Percentiles rank a stretch among this genome's conserved stretches.
Conservation (phyloP, 2,329 filamentous ascomycete genomes). For the Graphilbum ipis-grandicollis region DNA sequence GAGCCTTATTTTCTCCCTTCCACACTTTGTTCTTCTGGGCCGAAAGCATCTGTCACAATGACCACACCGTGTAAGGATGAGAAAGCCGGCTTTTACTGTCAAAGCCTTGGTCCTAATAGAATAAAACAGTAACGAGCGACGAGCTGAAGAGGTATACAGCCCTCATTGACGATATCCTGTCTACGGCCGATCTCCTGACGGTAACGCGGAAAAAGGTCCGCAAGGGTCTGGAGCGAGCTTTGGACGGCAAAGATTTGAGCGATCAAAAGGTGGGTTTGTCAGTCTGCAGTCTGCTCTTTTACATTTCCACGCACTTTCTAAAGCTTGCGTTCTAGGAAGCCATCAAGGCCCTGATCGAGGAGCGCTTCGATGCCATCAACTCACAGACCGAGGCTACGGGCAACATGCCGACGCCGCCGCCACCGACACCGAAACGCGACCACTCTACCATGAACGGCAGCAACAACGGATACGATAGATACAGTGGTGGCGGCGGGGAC, state of each 20-base stretch:
- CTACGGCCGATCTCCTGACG: conserved; percentile 40
- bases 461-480: conserved; percentile 14
- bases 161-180: conserved; percentile 43
- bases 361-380: conserved; percentile 55
- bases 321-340: conserved; percentile 31
- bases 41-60: conserved; percentile 2
- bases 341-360: conserved; percentile 56
- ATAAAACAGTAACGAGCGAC: conserved; percentile 32
- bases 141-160: conserved; percentile 35
- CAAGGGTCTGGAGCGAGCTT: conserved; percentile 32
- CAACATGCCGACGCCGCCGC: conserved; percentile 26
- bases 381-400: conserved; percentile 27
- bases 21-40: too few species aligned
- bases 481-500: conserved; percentile 10
- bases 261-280: conserved; percentile 42
- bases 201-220: conserved; percentile 47
- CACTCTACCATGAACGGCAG: conserved; percentile 14
- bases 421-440: conserved; percentile 19
- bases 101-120: too few species aligned
- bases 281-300: too few species aligned
- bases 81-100: too few species aligned
- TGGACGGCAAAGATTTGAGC: conserved; percentile 39
- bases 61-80: conserved; percentile 2
- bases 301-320: background rate
- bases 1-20: too few species aligned